Percentiles rank a stretch among this genome's conserved stretches.
phyloP scores from a whole-genome alignment of 176 grass and related monocot genomes.

The Areca catechu region DNA sequence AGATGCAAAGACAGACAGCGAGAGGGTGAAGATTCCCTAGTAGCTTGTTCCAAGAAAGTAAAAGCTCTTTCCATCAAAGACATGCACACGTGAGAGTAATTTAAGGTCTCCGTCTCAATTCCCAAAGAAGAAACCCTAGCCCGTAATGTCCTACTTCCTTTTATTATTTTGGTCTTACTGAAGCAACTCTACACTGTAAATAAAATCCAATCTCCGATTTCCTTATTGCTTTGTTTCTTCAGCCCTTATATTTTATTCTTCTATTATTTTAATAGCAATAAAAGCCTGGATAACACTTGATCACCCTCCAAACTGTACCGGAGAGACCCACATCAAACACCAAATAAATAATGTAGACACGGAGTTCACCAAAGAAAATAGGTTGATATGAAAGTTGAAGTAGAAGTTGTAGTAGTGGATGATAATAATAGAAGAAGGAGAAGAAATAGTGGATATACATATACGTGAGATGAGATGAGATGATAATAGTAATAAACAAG shows the following conservation, averaged over 20 bases:
- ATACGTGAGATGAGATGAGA: conserved; percentile 24
- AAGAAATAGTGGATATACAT: conserved; percentile 2
- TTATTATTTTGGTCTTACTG: conserved; percentile 16
- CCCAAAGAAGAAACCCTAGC: conserved; percentile 15
- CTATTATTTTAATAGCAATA: no score
- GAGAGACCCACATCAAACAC: no score
- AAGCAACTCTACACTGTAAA: conserved; percentile 16
- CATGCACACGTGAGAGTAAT: conserved; percentile 57
- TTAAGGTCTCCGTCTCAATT: conserved; percentile 23
- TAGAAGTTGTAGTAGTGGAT: conserved; percentile 1
- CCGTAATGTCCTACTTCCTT: conserved; percentile 3
- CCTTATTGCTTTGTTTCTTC: no score
- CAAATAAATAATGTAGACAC: no score
- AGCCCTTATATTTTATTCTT: no score
- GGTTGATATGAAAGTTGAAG: conserved; percentile 26
- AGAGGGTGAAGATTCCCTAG: conserved; percentile 31
- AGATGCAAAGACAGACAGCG: conserved; percentile 10
- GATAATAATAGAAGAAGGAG: not conserved
- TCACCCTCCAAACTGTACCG: no score
- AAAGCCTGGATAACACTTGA: no score
- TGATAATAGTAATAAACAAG: conserved; percentile 44
- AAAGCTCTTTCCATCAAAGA: conserved; percentile 44
- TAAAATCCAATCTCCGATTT: no score
- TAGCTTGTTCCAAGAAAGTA: conserved; percentile 28
- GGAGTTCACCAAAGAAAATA: conserved; percentile 15